A percentile compares a stretch with the other conserved stretches of the same genome.
These are phyloP conservation scores for Bretziella fagacearum DNA, from an alignment of 2,329 filamentous ascomycete genomes.

Conservation along the genomic window DNA sequence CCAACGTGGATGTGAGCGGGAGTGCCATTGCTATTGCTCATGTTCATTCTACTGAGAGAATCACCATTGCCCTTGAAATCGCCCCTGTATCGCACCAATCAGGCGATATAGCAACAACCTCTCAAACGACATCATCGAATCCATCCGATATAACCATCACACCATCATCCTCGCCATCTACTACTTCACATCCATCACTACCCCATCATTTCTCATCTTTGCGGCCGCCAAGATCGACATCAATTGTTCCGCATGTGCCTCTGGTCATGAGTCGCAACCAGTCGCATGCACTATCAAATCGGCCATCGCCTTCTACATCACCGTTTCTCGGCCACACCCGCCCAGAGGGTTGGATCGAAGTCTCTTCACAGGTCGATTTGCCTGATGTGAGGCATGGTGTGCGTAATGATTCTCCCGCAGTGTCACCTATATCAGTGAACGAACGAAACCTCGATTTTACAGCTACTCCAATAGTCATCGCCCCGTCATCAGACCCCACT, in stretches of 20 bases:
- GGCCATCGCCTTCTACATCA: slow-evolving; percentile 2
- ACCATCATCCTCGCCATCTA: neutral
- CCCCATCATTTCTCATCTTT: neutral
- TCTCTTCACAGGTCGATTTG: slow-evolving; percentile 13
- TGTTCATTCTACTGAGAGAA: neutral
- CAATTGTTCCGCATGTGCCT: neutral
- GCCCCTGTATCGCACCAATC: too few species aligned
- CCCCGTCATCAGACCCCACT: neutral
- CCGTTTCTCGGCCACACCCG: neutral
- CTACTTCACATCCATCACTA: neutral
- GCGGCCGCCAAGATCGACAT: neutral
- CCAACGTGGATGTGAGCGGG: neutral
- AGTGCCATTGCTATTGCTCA: neutral
- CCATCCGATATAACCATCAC: too few species aligned
- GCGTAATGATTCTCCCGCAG: neutral
- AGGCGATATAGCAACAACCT: too few species aligned
- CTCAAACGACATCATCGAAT: too few species aligned
- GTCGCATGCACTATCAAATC: slow-evolving; percentile 5
- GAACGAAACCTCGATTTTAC: neutral
- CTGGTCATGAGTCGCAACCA: slow-evolving; percentile 10
- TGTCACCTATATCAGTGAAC: neutral
- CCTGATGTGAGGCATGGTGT: slow-evolving; percentile 10
- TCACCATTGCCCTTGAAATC: too few species aligned
- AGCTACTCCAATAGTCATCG: neutral
- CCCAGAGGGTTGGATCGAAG: slow-evolving; percentile 12